These are phyloP conservation scores for Pseudoturritis turrita DNA, from an alignment of 345 rosid species.

Conservation along the genomic window DNA sequence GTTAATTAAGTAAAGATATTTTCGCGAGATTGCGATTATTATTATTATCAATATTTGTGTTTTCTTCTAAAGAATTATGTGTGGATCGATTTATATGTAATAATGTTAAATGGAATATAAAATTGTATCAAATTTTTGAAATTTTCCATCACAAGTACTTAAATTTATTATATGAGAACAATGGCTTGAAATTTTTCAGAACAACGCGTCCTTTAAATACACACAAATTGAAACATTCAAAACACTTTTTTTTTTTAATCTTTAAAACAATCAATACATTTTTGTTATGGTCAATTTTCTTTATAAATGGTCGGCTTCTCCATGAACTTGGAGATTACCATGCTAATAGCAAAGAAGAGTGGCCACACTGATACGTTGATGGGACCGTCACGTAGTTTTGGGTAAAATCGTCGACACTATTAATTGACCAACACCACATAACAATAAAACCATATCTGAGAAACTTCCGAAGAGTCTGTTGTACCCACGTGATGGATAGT, in stretches of 20 bases:
- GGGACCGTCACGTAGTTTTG: not conserved
- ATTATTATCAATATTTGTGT: not conserved
- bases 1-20: slow-evolving; percentile 24
- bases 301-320: not conserved
- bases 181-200: too few species aligned
- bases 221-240: too few species aligned
- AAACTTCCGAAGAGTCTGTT: not conserved
- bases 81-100: too few species aligned
- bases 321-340: not conserved
- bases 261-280: too few species aligned
- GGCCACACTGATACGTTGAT: slow-evolving; percentile 9
- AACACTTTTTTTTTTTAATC: too few species aligned
- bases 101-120: not conserved
- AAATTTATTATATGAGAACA: too few species aligned
- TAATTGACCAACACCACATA: not conserved
- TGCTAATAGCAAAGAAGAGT: slow-evolving; percentile 7
- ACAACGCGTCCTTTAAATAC: too few species aligned
- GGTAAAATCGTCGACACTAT: not conserved
- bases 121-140: too few species aligned
- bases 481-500: too few species aligned
- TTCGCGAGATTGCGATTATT: not conserved
- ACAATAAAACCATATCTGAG: not conserved
- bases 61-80: not conserved
- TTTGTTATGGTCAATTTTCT: too few species aligned
- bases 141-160: too few species aligned